Evolutionary conservation across 2,329 filamentous ascomycete genomes (phyloP).

Genomic region (Aspergillus sclerotialis): DNA sequence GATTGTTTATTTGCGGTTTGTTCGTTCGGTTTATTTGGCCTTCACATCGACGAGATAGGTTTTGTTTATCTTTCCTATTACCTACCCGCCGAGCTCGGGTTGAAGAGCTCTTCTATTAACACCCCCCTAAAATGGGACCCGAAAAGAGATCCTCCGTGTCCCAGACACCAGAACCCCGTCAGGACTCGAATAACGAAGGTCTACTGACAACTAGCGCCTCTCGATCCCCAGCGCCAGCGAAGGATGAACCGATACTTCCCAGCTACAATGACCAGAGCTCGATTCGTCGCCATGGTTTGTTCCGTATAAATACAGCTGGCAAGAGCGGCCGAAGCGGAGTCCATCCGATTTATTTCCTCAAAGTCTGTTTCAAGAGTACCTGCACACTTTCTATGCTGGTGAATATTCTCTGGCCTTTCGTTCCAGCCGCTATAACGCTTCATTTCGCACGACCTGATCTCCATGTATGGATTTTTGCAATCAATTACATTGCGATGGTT

Average conservation of each 20-base stretch:
- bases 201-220: too few relatives aligned
- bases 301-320: slow-evolving; percentile 40
- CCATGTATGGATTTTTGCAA: slow-evolving; percentile 59
- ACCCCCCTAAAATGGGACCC: too few relatives aligned
- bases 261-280: slow-evolving; percentile 14
- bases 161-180: too few relatives aligned
- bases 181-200: too few relatives aligned
- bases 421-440: slow-evolving; percentile 64
- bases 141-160: too few relatives aligned
- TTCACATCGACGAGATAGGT: too few relatives aligned
- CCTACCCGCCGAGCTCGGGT: too few relatives aligned
- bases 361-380: slow-evolving; percentile 57
- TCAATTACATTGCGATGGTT: slow-evolving; percentile 71
- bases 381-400: slow-evolving; percentile 57
- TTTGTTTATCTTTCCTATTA: too few relatives aligned
- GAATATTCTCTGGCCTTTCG: slow-evolving; percentile 69
- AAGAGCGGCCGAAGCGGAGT: slow-evolving; percentile 64
- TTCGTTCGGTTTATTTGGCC: too few relatives aligned
- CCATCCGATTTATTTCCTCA: slow-evolving; percentile 57
- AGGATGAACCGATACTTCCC: slow-evolving; percentile 17
- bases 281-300: slow-evolving; percentile 14
- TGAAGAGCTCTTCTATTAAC: too few relatives aligned
- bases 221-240: background rate
- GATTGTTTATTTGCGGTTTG: too few relatives aligned
- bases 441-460: slow-evolving; percentile 50